Percentiles rank a stretch among this genome's conserved stretches.
Conservation (phyloP, 768 basidiomycete genomes). For the Hysterangium stoloniferum region DNA sequence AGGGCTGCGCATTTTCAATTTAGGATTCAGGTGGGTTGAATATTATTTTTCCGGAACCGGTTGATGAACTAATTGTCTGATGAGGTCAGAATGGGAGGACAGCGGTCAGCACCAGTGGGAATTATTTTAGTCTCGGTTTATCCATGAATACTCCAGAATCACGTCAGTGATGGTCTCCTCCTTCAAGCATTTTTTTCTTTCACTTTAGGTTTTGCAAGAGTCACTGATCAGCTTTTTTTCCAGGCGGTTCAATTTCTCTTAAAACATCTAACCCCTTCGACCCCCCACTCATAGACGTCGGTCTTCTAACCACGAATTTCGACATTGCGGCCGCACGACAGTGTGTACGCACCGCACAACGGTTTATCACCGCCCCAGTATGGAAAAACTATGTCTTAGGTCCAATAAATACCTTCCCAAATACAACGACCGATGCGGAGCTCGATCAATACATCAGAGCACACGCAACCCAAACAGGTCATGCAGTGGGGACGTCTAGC, state of each 20-base stretch:
- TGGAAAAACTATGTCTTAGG: slow-evolving; percentile 13
- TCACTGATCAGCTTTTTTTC: neutral
- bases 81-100: neutral
- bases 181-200: too few species aligned
- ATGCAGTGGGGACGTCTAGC: slow-evolving; percentile 29
- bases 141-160: too few species aligned
- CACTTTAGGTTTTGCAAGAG: neutral
- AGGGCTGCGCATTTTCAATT: slow-evolving; percentile 14
- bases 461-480: slow-evolving; percentile 17
- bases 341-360: slow-evolving; percentile 5
- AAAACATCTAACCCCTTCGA: slow-evolving; percentile 19
- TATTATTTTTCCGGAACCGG: neutral
- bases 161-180: too few species aligned
- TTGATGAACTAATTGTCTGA: slow-evolving; percentile 2
- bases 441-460: slow-evolving; percentile 16
- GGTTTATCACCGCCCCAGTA: slow-evolving; percentile 13
- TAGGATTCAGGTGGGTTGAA: slow-evolving; percentile 9
- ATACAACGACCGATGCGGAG: slow-evolving; percentile 17
- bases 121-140: too few species aligned
- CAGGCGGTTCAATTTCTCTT: slow-evolving; percentile 22
- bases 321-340: slow-evolving; percentile 24
- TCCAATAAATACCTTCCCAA: slow-evolving; percentile 14
- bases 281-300: slow-evolving; percentile 21
- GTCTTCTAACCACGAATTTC: slow-evolving; percentile 18
- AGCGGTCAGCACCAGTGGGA: too few species aligned